Evolutionary conservation across 176 grass and related monocot genomes (phyloP), one percentile per base, ranked within the genome.

Genomic region (Oryza australiensis): DNA sequence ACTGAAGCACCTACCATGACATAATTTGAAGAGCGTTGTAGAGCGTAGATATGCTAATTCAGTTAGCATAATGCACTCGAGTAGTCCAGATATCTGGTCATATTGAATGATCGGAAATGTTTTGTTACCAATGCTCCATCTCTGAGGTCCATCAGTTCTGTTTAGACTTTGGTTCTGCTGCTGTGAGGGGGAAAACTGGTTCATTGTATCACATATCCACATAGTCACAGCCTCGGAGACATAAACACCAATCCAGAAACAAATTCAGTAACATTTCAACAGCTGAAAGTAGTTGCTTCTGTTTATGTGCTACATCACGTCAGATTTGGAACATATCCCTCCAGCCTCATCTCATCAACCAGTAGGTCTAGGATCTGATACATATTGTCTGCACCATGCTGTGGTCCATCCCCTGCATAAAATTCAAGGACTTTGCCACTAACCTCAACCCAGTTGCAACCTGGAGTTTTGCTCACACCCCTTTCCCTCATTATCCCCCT

Each of bases 391-490:
- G 79, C 74, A 37, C 84, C 82, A 37, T 86, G 70, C 45, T 89
- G 90, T 71, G 82, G 81, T 83, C 87, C 88, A 66, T 74, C 69
- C 63, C 95, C 85, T 18, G 95, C 88, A 86, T 94, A 94, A 63
- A 98, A 98, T 77, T 98, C 95, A 34, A 79, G 81, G 41, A 98
- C 88, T 82, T 87, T 71, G 12, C 92, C 85, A 38, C 74, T 68
- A 89, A 89, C 64, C 53, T 94, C 92, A 72, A 94, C 73, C 95
- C 92, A 98, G 74, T 92, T 98, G 78, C 95, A 94, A 10, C 90
- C 95, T 5, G 95, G 92, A 66, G 86, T 94, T 77, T 98, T 98
- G 75, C 33, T 89, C 3, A 98, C 71, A 29, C 90, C 90, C 55
- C 92, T 94, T 72, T 98, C 78, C 72, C 88, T 93, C 92, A 94